Percentiles rank a stretch among this genome's conserved stretches.
Evolutionary conservation across 371 early-diverging fungal genomes (phyloP).

Genomic region (Entomophthora muscae): DNA sequence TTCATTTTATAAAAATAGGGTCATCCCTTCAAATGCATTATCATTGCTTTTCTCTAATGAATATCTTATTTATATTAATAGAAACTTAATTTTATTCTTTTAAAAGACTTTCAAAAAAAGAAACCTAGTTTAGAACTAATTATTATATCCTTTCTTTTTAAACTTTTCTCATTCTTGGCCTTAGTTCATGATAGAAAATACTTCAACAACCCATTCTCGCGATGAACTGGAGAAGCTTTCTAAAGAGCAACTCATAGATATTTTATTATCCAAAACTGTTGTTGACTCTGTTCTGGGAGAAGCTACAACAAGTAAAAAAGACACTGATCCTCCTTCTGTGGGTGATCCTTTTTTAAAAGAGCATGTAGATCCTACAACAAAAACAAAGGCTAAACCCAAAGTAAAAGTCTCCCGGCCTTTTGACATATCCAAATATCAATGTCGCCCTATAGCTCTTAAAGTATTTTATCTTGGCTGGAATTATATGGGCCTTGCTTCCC

Average conservation of each 20-base stretch:
- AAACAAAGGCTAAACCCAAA: too few species aligned
- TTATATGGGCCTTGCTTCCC: slow-evolving; percentile 76
- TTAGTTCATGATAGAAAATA: too few species aligned
- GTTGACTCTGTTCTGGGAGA: not conserved
- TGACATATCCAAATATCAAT: slow-evolving; percentile 56
- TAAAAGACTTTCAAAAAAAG: too few species aligned
- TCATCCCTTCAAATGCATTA: too few species aligned
- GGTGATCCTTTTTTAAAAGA: not conserved
- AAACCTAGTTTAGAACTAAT: too few species aligned
- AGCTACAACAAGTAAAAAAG: not conserved
- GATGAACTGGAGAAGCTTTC: not conserved
- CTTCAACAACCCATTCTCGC: too few species aligned
- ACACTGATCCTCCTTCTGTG: not conserved
- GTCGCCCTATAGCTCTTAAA: slow-evolving; percentile 68
- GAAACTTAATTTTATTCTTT: too few species aligned
- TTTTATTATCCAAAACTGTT: not conserved
- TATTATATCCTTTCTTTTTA: too few species aligned
- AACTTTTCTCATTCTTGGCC: too few species aligned
- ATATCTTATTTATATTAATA: too few species aligned
- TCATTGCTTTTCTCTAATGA: too few species aligned
- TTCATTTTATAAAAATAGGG: too few species aligned
- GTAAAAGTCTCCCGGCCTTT: slow-evolving; percentile 18
- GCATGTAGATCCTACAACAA: not conserved
- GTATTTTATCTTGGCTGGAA: slow-evolving; percentile 84
- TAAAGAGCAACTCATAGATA: not conserved